These are phyloP conservation scores for Pterothamnion heteromorphum DNA, from an alignment of 31 red algal species.

Conservation along the genomic window DNA sequence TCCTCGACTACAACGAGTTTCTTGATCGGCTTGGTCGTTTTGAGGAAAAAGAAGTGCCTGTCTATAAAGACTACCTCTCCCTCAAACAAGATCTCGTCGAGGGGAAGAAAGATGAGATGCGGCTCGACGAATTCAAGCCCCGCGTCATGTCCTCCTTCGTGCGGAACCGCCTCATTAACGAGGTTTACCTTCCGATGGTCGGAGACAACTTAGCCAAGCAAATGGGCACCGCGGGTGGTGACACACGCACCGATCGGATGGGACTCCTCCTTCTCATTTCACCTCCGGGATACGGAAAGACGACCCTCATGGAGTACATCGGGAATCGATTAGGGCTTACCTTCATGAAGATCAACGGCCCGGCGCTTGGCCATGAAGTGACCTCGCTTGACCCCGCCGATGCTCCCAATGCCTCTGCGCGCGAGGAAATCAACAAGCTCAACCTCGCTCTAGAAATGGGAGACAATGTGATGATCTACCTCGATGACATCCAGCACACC, in stretches of 20 bases:
- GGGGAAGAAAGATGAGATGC: background rate
- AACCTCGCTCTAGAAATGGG: slow-evolving; percentile 18
- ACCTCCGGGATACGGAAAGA: slow-evolving; percentile 15
- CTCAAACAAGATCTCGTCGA: background rate
- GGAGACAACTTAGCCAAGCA: slow-evolving; percentile 21
- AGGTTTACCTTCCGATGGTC: background rate
- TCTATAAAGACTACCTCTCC: background rate
- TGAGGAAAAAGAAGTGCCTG: background rate
- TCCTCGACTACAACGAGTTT: background rate
- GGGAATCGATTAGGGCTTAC: background rate
- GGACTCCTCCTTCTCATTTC: slow-evolving; percentile 3
- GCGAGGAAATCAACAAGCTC: slow-evolving; percentile 11
- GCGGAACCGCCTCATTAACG: background rate
- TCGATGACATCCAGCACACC: background rate
- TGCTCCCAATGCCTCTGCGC: background rate
- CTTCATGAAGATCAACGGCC: slow-evolving; percentile 18
- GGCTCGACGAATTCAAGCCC: slow-evolving; percentile 18
- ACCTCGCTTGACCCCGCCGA: background rate
- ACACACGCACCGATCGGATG: slow-evolving; percentile 9
- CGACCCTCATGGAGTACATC: slow-evolving; percentile 20
- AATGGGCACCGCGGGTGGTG: background rate
- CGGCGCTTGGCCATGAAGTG: background rate
- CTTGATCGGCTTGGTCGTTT: background rate
- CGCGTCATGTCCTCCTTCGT: background rate
- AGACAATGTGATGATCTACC: background rate